phyloP scores from a whole-genome alignment of 2,329 filamentous ascomycete genomes.

The Pseudocercospora pini-densiflorae region DNA sequence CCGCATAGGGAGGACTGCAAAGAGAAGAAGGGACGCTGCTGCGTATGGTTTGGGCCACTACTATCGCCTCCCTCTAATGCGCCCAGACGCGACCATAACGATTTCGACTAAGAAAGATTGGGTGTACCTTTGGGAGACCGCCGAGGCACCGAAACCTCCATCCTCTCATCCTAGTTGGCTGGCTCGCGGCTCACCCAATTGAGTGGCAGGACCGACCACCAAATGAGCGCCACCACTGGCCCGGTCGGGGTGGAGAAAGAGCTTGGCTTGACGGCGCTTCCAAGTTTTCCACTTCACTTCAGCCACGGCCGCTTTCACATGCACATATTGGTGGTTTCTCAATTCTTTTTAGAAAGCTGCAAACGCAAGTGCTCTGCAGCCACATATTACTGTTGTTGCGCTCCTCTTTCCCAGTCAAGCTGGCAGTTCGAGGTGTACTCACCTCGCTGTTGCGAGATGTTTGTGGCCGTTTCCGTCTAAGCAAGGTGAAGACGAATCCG shows the following conservation, averaged over 20 bases:
- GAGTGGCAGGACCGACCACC: neutral
- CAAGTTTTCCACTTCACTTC: neutral
- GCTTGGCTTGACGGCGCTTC: neutral
- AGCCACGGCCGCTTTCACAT: neutral
- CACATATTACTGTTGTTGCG: neutral
- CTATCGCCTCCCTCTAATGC: slow-evolving; percentile 1
- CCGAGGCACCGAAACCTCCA: slow-evolving; percentile 6
- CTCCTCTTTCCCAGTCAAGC: neutral
- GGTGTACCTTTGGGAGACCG: slow-evolving; percentile 1
- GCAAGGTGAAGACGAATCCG: neutral
- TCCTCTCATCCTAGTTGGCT: neutral
- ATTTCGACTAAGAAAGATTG: slow-evolving; percentile 1
- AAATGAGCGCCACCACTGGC: neutral
- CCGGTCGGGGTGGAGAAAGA: neutral
- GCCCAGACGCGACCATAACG: slow-evolving; percentile 4
- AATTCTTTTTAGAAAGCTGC: neutral
- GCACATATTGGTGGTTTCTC: neutral
- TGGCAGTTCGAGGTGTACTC: neutral
- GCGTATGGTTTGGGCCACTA: neutral
- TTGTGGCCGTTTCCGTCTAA: neutral
- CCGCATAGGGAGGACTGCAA: neutral
- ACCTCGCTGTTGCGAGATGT: neutral
- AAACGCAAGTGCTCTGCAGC: neutral
- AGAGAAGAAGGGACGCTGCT: slow-evolving; percentile 6
- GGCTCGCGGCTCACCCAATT: neutral